Evolutionary conservation across 2,329 filamentous ascomycete species (phyloP), one percentile per base, ranked within the genome.

Genomic region (Calonectria honghensis): DNA sequence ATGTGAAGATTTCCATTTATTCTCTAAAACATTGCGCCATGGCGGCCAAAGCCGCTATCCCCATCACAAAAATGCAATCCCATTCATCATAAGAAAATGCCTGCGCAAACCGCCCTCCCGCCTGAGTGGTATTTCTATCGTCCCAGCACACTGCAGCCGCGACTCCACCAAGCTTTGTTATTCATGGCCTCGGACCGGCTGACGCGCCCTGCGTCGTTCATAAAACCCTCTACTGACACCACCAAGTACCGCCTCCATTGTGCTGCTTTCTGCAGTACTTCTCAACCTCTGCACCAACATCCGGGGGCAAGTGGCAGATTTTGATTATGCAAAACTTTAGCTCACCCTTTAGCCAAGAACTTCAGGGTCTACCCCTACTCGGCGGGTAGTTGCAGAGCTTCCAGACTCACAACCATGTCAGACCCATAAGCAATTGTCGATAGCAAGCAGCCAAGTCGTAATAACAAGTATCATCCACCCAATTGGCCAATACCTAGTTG

Each of bases 151-250:
- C 57, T 39, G 41, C 32, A 61, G n/a, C 35, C 39, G 35, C 57
- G n/a, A 41, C 57, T 35, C 20, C 16, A 61, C 57, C 57, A 61
- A 37, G 18, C 35, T 16, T 18, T 41, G 54, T 61, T 41, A 41
- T 48, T 29, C 57, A 18, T 61, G n/a, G 24, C 41, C 57, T 61
- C 39, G 18, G 52, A 24, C 52, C 31, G 13, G 31, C 52, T 35
- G 20, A 24, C 10, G 24, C 11, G 16, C 35, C 24, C 16, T 41
- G 14, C 35, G 14, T 37, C 14, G 41, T 27, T 63, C 57, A 31
- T 39, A 63, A 29, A 41, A 45, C 20, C 16, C 7, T 27, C 37
- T 3, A 31, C 7, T 11, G 7, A 5, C 35, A 41, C 4, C 35
- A 63, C 11, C n/a, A 29, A 29, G 3, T 11, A 9, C 14, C 18